Conservation (phyloP, 2,329 filamentous ascomycete species). For the Trichoderma sp. region DNA sequence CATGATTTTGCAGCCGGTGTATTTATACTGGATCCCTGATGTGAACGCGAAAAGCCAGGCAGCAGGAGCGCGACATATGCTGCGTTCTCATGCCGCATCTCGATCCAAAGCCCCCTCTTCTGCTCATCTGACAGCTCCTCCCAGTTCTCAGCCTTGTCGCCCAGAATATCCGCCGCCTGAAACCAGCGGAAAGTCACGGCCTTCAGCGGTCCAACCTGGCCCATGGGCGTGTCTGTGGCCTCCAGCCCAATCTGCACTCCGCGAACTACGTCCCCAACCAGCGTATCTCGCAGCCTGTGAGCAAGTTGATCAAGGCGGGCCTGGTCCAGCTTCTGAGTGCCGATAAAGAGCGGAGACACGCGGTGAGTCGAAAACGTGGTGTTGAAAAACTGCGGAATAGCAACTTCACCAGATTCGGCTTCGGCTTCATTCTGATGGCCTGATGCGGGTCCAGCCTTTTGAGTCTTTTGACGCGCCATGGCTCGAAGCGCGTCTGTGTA, state of each 20-base stretch:
- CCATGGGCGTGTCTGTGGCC: conserved; percentile 46
- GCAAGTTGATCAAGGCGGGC: conserved; percentile 50
- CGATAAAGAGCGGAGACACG: conserved; percentile 57
- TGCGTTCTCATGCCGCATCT: conserved; percentile 58
- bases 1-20: conserved; percentile 29
- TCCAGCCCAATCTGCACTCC: conserved; percentile 59
- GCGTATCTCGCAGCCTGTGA: conserved; percentile 55
- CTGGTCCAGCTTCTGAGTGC: conserved; percentile 45
- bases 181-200: conserved; percentile 55
- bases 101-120: conserved; percentile 48
- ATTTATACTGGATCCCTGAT: background rate
- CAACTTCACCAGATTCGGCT: conserved; percentile 32
- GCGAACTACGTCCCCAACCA: conserved; percentile 63
- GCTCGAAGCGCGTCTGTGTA: background rate
- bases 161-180: conserved; percentile 39
- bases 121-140: conserved; percentile 33
- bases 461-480: conserved; percentile 25
- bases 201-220: conserved; percentile 50
- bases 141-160: conserved; percentile 34
- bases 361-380: conserved; percentile 62
- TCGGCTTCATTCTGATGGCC: conserved; percentile 22
- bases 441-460: background rate
- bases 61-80: conserved; percentile 56
- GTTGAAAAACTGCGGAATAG: conserved; percentile 55
- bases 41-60: conserved; percentile 40